Evolutionary conservation across 1,139 yeast genomes (phyloP).

Genomic region (Scheffersomyces lignicola): DNA sequence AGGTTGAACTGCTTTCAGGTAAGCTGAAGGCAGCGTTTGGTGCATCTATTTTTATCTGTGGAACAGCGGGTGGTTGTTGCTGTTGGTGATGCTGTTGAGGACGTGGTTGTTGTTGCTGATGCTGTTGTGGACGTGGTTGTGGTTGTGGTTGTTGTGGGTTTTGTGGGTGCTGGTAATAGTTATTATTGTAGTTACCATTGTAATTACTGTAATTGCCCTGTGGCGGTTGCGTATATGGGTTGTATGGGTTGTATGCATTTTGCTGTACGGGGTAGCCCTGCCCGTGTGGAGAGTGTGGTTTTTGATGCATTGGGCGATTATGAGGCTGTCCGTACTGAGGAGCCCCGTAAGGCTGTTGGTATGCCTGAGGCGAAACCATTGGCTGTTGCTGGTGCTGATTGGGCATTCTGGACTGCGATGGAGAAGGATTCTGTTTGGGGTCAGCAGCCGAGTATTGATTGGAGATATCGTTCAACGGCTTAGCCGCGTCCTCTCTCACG

Average conservation of each 20-base stretch:
- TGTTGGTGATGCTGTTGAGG: not conserved
- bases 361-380: too few species aligned
- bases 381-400: too few species aligned
- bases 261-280: too few species aligned
- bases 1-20: not conserved
- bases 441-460: not conserved
- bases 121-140: constrained; percentile 5
- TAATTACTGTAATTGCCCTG: not conserved
- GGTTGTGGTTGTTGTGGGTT: constrained; percentile 3
- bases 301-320: too few species aligned
- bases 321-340: too few species aligned
- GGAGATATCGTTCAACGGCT: not conserved
- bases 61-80: constrained; percentile 10
- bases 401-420: not conserved
- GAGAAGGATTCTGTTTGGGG: not conserved
- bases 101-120: constrained; percentile 5
- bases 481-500: not conserved
- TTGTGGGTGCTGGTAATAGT: not conserved
- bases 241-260: too few species aligned
- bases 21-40: not conserved
- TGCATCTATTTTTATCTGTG: constrained; percentile 12
- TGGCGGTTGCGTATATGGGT: too few species aligned
- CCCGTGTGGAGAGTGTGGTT: too few species aligned
- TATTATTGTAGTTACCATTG: not conserved
- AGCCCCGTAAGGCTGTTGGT: too few species aligned